Conservation (phyloP, 73 alveolate genomes). For the Uronychia setigera region DNA sequence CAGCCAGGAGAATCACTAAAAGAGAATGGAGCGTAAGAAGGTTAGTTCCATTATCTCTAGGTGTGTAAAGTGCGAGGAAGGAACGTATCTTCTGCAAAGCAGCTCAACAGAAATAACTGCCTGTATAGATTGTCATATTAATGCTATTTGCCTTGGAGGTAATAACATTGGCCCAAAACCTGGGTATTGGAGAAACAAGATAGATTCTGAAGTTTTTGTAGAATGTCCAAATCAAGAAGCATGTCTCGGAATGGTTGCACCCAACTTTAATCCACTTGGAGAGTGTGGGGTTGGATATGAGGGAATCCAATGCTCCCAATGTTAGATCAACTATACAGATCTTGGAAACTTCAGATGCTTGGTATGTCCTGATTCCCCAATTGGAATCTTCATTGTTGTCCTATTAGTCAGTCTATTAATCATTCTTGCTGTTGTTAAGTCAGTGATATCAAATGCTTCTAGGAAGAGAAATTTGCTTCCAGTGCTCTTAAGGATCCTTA, state of each 20-base stretch:
- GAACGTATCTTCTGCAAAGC: constrained; percentile 21
- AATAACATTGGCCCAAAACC: constrained; percentile 51
- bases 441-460: constrained; percentile 2
- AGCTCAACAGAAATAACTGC: constrained; percentile 11
- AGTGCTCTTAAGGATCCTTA: constrained; percentile 21
- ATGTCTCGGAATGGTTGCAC: constrained; percentile 51
- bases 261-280: constrained; percentile 32
- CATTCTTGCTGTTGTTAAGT: background rate
- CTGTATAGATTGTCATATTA: constrained; percentile 51
- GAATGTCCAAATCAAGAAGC: constrained; percentile 29
- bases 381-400: background rate
- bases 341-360: constrained; percentile 3
- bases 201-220: background rate
- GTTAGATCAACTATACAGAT: constrained; percentile 24
- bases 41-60: too few relatives aligned
- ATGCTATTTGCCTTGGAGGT: constrained; percentile 47
- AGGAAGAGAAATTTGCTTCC: constrained; percentile 10
- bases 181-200: constrained; percentile 40
- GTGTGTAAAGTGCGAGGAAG: constrained; percentile 47
- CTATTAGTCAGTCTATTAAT: background rate
- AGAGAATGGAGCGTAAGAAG: background rate
- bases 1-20: background rate
- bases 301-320: constrained; percentile 49
- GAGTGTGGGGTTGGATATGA: constrained; percentile 38
- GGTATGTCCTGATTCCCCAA: constrained; percentile 21